A percentile compares a stretch with the other conserved stretches of the same genome.
These are phyloP conservation scores for Beta macrorhiza DNA, from an alignment of 179 eudicot species.

Conservation along the genomic window DNA sequence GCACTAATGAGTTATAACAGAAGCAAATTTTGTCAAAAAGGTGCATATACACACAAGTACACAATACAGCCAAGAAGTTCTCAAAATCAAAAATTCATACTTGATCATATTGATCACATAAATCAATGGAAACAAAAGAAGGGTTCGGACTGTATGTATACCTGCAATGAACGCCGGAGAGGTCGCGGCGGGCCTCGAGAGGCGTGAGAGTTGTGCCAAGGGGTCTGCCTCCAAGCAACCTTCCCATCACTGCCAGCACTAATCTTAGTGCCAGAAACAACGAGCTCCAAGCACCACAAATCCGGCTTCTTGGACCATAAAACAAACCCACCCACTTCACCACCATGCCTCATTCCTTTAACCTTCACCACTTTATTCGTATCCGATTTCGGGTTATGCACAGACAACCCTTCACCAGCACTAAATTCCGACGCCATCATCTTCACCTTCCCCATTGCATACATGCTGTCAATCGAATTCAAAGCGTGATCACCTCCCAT, in stretches of 20 bases:
- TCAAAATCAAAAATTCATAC: neutral
- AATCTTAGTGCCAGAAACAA: conserved; percentile 79
- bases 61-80: neutral
- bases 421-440: conserved; percentile 73
- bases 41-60: neutral
- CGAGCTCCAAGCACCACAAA: conserved; percentile 79
- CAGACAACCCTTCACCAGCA: conserved; percentile 47
- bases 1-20: neutral
- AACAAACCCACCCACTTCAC: conserved; percentile 84
- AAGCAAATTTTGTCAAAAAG: neutral
- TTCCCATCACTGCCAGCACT: conserved; percentile 95
- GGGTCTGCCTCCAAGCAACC: conserved; percentile 95
- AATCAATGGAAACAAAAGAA: conserved; percentile 3
- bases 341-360: conserved; percentile 49
- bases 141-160: conserved; percentile 21
- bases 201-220: conserved; percentile 88
- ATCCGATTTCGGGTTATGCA: conserved; percentile 21
- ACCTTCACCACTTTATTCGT: conserved; percentile 52
- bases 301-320: conserved; percentile 84
- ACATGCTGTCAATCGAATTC: conserved; percentile 74
- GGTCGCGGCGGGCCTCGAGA: conserved; percentile 91
- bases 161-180: conserved; percentile 89
- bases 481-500: conserved; percentile 81
- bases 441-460: conserved; percentile 84
- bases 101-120: neutral